A percentile compares a stretch with the other conserved stretches of the same genome.
Evolutionary conservation across 176 grass and related monocot genomes (phyloP).

Genomic region (Carex parvula): DNA sequence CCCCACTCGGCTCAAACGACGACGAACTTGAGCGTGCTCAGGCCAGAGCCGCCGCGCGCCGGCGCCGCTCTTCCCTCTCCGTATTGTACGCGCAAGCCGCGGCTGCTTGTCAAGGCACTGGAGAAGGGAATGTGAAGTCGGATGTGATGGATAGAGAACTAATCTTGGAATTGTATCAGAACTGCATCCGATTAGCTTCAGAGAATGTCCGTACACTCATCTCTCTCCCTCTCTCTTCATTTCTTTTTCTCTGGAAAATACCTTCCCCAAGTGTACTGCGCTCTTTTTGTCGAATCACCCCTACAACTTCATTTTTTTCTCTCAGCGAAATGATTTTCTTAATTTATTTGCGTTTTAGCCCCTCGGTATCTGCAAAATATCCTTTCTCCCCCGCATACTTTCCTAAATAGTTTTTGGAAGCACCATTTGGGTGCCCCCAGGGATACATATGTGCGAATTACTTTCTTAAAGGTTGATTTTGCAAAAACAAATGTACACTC

Average conservation of each 20-base stretch:
- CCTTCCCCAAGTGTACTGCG: background rate
- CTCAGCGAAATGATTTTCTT: background rate
- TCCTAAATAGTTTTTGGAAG: background rate
- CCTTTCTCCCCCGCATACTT: background rate
- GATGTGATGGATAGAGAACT: slow-evolving; percentile 70
- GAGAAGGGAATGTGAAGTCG: background rate
- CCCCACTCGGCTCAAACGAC: slow-evolving; percentile 81
- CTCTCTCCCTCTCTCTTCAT: background rate
- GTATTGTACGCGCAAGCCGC: slow-evolving; percentile 34
- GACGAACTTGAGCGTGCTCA: slow-evolving; percentile 81
- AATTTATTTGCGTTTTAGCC: background rate
- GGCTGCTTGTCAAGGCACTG: background rate
- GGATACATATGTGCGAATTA: background rate
- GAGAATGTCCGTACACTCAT: slow-evolving; percentile 54
- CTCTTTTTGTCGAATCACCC: background rate
- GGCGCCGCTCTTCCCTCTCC: slow-evolving; percentile 47
- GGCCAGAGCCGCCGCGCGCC: slow-evolving; percentile 58
- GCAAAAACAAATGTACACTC: background rate
- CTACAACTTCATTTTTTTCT: background rate
- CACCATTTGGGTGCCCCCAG: background rate
- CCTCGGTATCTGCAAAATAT: background rate
- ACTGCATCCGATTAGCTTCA: slow-evolving; percentile 94
- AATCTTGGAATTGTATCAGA: slow-evolving; percentile 91
- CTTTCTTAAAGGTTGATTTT: background rate
- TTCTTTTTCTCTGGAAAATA: background rate